phyloP scores from a whole-genome alignment of 768 basidiomycete genomes.

The Suillus occidentalis region DNA sequence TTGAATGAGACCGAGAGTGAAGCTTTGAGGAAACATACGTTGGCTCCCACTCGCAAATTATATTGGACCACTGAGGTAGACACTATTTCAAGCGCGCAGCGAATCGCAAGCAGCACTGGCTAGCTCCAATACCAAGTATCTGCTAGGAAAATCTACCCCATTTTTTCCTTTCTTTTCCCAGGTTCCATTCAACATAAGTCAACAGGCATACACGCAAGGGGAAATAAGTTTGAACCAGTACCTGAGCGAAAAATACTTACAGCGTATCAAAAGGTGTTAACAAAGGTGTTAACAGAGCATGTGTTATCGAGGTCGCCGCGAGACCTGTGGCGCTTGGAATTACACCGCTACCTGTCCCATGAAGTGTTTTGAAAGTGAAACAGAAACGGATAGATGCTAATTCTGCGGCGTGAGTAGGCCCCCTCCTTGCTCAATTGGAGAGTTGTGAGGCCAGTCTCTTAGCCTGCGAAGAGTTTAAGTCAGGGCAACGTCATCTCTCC shows the following conservation, averaged over 20 bases:
- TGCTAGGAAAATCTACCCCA: conserved; percentile 44
- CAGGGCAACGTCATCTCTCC: conserved; percentile 53
- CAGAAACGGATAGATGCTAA: conserved; percentile 56
- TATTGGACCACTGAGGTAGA: conserved; percentile 54
- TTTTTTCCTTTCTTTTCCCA: conserved; percentile 49
- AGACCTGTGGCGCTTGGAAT: conserved; percentile 38
- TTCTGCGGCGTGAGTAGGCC: conserved; percentile 42
- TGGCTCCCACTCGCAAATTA: conserved; percentile 51
- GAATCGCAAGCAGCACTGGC: conserved; percentile 62
- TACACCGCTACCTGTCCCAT: conserved; percentile 53
- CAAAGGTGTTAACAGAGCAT: conserved; percentile 58
- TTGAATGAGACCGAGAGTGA: conserved; percentile 2
- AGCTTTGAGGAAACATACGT: conserved; percentile 12
- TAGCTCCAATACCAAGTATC: conserved; percentile 64
- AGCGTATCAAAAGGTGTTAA: conserved; percentile 61
- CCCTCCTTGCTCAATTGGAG: conserved; percentile 18
- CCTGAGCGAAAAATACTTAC: conserved; percentile 50
- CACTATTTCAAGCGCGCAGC: conserved; percentile 63
- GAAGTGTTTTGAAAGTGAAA: conserved; percentile 53
- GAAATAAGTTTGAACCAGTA: conserved; percentile 11
- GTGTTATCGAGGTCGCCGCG: conserved; percentile 52
- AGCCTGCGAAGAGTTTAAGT: conserved; percentile 58
- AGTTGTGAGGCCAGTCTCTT: conserved; percentile 22
- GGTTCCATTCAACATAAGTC: conserved; percentile 30
- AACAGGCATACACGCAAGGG: neutral